Evolutionary conservation across 352 stramenopile genomes (phyloP).

Genomic region (Phytophthora crassamura): DNA sequence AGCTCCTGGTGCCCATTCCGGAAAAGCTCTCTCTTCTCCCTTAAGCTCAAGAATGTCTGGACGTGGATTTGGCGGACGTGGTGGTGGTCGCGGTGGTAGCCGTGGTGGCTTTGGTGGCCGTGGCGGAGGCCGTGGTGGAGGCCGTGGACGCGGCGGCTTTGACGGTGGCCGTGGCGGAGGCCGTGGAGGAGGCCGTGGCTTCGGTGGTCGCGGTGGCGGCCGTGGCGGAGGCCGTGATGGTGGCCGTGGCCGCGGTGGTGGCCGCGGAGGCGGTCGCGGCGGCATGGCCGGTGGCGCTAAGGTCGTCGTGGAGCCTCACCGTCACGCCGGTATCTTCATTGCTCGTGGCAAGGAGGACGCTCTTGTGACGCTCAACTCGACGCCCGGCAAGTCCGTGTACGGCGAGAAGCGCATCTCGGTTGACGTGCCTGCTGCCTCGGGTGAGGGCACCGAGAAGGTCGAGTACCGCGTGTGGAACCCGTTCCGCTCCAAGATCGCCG

Average conservation of each 20-base stretch:
- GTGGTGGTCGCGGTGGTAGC: conserved; percentile 58
- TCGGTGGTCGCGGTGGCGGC: conserved; percentile 48
- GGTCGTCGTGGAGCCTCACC: conserved; percentile 98
- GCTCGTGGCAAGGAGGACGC: conserved; percentile 99
- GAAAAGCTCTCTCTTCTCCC: conserved; percentile 26
- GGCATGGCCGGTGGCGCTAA: conserved; percentile 97
- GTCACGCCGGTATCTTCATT: conserved; percentile 99
- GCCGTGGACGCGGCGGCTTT: conserved; percentile 49
- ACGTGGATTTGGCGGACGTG: conserved; percentile 68
- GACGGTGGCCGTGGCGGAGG: conserved; percentile 54
- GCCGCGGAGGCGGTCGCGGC: conserved; percentile 67
- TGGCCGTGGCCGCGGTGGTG: conserved; percentile 64
- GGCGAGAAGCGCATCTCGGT: conserved; percentile 99
- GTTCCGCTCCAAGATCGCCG: conserved; percentile 99
- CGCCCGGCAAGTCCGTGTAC: conserved; percentile 99
- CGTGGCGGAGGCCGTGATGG: conserved; percentile 50
- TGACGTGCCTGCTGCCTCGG: conserved; percentile 91
- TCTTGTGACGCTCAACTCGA: conserved; percentile 98
- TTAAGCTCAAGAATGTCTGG: conserved; percentile 50
- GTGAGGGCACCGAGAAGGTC: conserved; percentile 95
- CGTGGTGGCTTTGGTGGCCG: conserved; percentile 47
- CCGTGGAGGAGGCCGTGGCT: conserved; percentile 46
- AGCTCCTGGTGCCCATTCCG: conserved; percentile 27
- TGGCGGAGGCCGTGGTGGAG: conserved; percentile 55
- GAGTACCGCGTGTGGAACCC: conserved; percentile 99